Conservation (phyloP, 306 rosid genomes). For the Rosa persica region DNA sequence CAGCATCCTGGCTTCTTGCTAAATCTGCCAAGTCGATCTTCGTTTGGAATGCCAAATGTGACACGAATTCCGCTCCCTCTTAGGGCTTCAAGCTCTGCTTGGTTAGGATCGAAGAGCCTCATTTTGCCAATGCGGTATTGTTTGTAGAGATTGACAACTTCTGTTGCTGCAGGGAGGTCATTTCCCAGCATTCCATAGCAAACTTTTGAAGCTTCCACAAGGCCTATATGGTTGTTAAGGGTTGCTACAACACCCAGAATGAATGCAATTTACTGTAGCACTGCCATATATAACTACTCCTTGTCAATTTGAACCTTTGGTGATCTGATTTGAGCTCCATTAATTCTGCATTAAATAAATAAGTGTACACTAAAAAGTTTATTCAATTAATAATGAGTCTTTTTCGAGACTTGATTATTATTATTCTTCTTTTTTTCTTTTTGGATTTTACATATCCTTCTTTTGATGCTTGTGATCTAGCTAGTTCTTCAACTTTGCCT, state of each 20-base stretch:
- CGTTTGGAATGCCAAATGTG: too few species aligned
- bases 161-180: slow-evolving; percentile 27
- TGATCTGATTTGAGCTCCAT: too few species aligned
- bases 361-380: too few species aligned
- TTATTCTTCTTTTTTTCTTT: too few species aligned
- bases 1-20: slow-evolving; percentile 4
- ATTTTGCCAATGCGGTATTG: slow-evolving; percentile 16
- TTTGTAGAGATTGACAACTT: slow-evolving; percentile 17
- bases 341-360: too few species aligned
- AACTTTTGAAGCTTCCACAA: slow-evolving; percentile 5
- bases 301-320: too few species aligned
- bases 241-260: neutral
- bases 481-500: too few species aligned
- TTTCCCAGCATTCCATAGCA: slow-evolving; percentile 17
- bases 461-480: too few species aligned
- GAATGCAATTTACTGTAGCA: neutral
- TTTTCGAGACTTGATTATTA: too few species aligned
- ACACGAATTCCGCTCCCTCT: neutral
- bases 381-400: too few species aligned
- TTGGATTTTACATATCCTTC: too few species aligned
- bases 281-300: neutral
- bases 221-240: neutral
- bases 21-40: slow-evolving; percentile 5
- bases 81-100: slow-evolving; percentile 19
- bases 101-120: slow-evolving; percentile 30